Evolutionary conservation across 2,329 filamentous ascomycete genomes (phyloP).

Genomic region (Thermochaetoides dissita): DNA sequence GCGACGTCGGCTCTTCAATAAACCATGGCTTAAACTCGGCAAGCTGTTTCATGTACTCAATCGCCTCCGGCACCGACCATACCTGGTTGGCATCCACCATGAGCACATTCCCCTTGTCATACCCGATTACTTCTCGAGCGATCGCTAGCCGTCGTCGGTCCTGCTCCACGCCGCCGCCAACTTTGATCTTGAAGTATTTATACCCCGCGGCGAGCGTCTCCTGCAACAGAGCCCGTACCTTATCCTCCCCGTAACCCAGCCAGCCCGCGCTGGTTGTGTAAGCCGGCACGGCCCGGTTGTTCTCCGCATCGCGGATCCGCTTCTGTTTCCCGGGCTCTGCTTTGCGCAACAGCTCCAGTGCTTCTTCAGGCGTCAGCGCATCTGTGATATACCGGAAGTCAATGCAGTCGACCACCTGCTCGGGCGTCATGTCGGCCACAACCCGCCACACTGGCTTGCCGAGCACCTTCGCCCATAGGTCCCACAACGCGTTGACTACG

Average conservation of each 20-base stretch:
- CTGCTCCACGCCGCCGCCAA: slow-evolving; percentile 58
- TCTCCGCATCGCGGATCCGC: slow-evolving; percentile 59
- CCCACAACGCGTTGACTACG: slow-evolving; percentile 85
- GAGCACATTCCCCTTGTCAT: slow-evolving; percentile 67
- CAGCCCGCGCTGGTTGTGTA: slow-evolving; percentile 86
- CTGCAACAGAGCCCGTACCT: slow-evolving; percentile 61
- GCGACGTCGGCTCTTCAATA: slow-evolving; percentile 85
- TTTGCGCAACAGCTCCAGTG: slow-evolving; percentile 54
- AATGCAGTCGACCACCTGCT: slow-evolving; percentile 76
- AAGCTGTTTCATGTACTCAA: slow-evolving; percentile 72
- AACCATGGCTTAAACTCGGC: slow-evolving; percentile 81
- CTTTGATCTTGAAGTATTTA: slow-evolving; percentile 82
- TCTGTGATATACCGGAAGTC: slow-evolving; percentile 94
- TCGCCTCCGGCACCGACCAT: slow-evolving; percentile 81
- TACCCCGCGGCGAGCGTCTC: slow-evolving; percentile 69
- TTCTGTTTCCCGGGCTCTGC: slow-evolving; percentile 53
- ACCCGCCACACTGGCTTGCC: slow-evolving; percentile 83
- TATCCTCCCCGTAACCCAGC: slow-evolving; percentile 81
- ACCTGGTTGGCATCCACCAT: slow-evolving; percentile 94
- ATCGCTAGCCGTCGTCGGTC: slow-evolving; percentile 59
- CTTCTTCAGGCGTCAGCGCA: slow-evolving; percentile 77
- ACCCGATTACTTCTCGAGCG: slow-evolving; percentile 67
- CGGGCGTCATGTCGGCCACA: slow-evolving; percentile 76
- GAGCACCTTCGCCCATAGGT: slow-evolving; percentile 82
- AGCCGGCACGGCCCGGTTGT: slow-evolving; percentile 65